phyloP scores from a whole-genome alignment of 2,329 filamentous ascomycete species.

The Cercospora sp. region DNA sequence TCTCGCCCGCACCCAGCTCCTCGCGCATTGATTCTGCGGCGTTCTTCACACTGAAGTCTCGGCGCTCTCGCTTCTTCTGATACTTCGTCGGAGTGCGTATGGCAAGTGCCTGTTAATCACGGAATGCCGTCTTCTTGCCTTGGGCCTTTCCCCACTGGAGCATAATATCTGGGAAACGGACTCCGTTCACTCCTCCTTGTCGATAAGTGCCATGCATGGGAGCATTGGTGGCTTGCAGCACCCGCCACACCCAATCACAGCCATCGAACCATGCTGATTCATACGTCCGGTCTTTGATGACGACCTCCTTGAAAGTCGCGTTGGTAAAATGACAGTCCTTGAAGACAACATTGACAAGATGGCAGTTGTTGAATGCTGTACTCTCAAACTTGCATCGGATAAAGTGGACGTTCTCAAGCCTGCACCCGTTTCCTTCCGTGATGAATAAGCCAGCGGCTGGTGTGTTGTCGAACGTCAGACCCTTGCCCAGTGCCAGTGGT shows the following conservation, averaged over 20 bases:
- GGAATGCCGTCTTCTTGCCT: neutral
- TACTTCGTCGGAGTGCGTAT: neutral
- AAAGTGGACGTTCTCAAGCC: slow-evolving; percentile 1
- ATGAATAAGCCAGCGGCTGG: slow-evolving; percentile 8
- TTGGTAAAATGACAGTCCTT: slow-evolving; percentile 8
- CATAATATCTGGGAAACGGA: neutral
- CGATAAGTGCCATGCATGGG: neutral
- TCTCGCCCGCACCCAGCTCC: neutral
- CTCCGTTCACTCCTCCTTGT: neutral
- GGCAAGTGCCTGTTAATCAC: neutral
- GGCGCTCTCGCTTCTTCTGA: neutral
- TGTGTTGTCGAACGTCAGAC: slow-evolving; percentile 4
- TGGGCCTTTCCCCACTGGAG: neutral
- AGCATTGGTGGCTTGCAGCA: neutral
- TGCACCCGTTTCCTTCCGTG: neutral
- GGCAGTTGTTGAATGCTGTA: slow-evolving; percentile 11
- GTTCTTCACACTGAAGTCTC: neutral
- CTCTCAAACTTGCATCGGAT: neutral
- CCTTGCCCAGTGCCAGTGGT: neutral
- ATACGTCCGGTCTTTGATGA: slow-evolving; percentile 1
- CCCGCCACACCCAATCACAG: neutral
- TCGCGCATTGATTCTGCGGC: neutral
- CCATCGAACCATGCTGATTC: neutral
- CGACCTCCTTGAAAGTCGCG: slow-evolving; percentile 5
- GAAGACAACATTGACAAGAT: slow-evolving; percentile 8